Conservation (phyloP, 1,284 basidiomycete genomes). For the Rhizoctonia solani region DNA sequence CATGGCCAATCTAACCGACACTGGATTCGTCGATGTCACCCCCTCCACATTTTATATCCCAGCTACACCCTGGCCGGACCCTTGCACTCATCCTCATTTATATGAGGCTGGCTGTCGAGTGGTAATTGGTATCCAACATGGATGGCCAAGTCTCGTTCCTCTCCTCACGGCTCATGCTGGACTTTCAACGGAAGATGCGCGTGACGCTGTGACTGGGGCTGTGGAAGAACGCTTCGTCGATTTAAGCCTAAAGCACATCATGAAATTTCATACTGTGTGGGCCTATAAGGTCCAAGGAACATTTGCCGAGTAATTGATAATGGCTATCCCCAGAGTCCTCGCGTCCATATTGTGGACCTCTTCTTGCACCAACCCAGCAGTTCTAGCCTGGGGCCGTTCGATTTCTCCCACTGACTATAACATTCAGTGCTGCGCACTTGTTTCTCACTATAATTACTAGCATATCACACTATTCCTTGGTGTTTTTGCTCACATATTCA, state of each 20-base stretch:
- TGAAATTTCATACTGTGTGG: constrained; percentile 22
- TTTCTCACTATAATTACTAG: too few relatives aligned
- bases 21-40: constrained; percentile 5
- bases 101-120: constrained; percentile 22
- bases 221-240: constrained; percentile 6
- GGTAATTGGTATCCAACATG: not conserved
- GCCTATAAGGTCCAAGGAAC: constrained; percentile 8
- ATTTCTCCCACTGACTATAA: too few relatives aligned
- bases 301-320: not conserved
- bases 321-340: too few relatives aligned
- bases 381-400: too few relatives aligned
- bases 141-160: constrained; percentile 25
- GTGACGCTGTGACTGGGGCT: constrained; percentile 1
- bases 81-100: not conserved
- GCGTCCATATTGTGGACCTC: too few relatives aligned
- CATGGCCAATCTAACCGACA: not conserved
- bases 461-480: too few relatives aligned
- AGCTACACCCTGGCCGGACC: constrained; percentile 14
- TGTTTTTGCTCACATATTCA: too few relatives aligned
- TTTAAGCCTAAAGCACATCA: not conserved
- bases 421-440: too few relatives aligned
- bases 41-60: not conserved
- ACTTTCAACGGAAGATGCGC: constrained; percentile 20
- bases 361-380: too few relatives aligned
- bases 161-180: constrained; percentile 10